Evolutionary conservation across 805 yeast species (phyloP).

Genomic region (Candida alai): DNA sequence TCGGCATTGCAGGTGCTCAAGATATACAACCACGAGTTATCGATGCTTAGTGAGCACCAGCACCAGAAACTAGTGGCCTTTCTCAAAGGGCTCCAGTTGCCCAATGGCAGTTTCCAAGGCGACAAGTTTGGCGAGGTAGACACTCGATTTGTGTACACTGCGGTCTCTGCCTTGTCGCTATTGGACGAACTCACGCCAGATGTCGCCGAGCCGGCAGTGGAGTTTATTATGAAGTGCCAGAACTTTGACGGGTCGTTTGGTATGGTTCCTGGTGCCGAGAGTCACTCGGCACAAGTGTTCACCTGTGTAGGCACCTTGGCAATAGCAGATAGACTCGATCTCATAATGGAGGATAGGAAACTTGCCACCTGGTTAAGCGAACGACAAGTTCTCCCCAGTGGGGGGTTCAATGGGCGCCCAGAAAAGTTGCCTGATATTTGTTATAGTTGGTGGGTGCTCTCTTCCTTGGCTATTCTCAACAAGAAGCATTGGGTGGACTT

Average conservation of each 20-base stretch:
- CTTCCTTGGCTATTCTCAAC: constrained; percentile 64
- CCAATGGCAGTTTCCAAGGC: constrained; percentile 79
- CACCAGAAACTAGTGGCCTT: constrained; percentile 38
- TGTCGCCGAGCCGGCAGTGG: constrained; percentile 57
- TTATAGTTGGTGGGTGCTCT: constrained; percentile 96
- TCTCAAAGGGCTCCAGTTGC: constrained; percentile 42
- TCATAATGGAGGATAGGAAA: constrained; percentile 34
- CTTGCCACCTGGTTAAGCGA: constrained; percentile 88
- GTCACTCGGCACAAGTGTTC: constrained; percentile 90
- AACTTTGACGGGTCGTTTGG: constrained; percentile 98
- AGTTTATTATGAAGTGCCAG: constrained; percentile 63
- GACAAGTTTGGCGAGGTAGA: constrained; percentile 92
- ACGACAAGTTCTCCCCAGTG: constrained; percentile 70
- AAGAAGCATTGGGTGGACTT: constrained; percentile 76
- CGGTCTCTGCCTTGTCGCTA: constrained; percentile 68
- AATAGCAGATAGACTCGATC: constrained; percentile 56
- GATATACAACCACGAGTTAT: constrained; percentile 44
- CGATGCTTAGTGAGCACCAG: constrained; percentile 17
- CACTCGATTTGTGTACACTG: constrained; percentile 84
- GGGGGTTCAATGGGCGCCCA: constrained; percentile 96
- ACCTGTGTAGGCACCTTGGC: constrained; percentile 82
- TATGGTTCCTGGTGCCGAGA: constrained; percentile 88
- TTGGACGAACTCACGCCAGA: constrained; percentile 58
- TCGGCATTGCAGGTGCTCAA: constrained; percentile 81
- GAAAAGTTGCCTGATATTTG: constrained; percentile 97